Conservation (phyloP, 116 monocot genomes). For the Trichopus zeylanicus region DNA sequence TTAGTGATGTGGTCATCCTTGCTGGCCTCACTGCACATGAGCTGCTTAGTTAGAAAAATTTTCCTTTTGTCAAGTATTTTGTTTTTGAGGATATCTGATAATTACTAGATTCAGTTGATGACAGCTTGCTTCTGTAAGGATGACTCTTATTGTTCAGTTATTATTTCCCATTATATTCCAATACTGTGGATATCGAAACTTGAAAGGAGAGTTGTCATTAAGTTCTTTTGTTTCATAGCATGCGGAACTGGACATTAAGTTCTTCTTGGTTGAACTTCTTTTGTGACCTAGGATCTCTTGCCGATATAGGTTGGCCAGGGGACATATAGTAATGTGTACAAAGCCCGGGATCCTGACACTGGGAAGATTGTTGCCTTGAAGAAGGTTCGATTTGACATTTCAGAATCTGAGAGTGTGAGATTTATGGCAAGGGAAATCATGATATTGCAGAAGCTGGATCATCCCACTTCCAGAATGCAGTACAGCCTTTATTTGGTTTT, state of each 20-base stretch:
- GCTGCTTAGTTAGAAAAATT: no score
- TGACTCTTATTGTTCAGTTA: no score
- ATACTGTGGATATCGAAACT: no score
- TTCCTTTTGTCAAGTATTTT: no score
- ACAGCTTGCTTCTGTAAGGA: no score
- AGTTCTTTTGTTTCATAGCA: background rate
- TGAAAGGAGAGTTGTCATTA: no score
- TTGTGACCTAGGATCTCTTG: background rate
- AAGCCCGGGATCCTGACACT: slow-evolving; percentile 42
- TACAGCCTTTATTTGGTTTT: slow-evolving; percentile 52
- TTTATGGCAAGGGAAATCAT: slow-evolving; percentile 60
- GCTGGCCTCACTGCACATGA: no score
- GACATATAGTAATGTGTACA: slow-evolving; percentile 61
- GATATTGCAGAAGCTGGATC: slow-evolving; percentile 43
- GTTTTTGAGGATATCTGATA: no score
- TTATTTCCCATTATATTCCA: no score
- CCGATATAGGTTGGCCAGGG: slow-evolving; percentile 55
- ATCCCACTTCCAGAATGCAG: slow-evolving; percentile 55
- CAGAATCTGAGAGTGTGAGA: slow-evolving; percentile 50
- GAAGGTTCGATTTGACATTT: slow-evolving; percentile 52
- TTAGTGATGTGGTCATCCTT: no score
- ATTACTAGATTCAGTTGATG: no score
- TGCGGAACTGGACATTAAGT: background rate
- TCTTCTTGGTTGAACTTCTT: background rate
- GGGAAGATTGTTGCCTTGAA: slow-evolving; percentile 52